Base-by-base conservation (phyloP, 2,329 filamentous ascomycete genomes). In the Fusarium pseudograminearum region DNA sequence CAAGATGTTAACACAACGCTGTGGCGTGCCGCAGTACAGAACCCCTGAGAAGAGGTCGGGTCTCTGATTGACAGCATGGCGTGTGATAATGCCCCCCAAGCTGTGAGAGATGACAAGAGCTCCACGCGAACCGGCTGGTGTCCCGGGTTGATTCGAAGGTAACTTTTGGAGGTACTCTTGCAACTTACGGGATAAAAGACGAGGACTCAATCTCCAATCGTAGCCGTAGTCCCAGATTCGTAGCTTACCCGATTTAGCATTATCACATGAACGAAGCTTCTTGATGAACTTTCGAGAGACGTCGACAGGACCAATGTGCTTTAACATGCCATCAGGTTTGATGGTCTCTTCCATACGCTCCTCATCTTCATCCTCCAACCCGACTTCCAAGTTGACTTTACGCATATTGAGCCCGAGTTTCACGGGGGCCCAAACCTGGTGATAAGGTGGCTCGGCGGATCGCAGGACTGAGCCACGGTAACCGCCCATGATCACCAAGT, bases 391-490 rank as follows among this genome's bases (percentile, higher is more conserved):
- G 76, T 98, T 93, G 4, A 95, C 94, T 76, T 96, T 97, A 57
- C 94, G 90, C 65, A 98, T 87, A 73, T 97, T 97, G 52, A 98
- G 82, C 2, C 95, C 94, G 30, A 97, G 91, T 79, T 98, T 98
- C 75, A 98, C 90, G 0, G 94, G 94, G 3, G 97, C 93, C 95
- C 95, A 98, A 0, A 97, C 82, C 76, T 97, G 93, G n/a, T 93
- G 89, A 75, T 95, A 89, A 6, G 92, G 91, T 11, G 92, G 87
- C 66, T 93, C 90, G 14, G 93, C 91, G 14, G 93, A 97, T 31
- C 94, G 89, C 31, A 98, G 80, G n/a, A 98, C 86, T 0, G 94
- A 97, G 5, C 95, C 95, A 69, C 95, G 87, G 76, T 98, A 97
- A 16, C 95, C 95, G 22, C 95, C 95, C 76, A 98, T 86, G 31